These are phyloP conservation scores for Umbellularia californica DNA, from an alignment of 164 flowering plant species.

Conservation along the genomic window DNA sequence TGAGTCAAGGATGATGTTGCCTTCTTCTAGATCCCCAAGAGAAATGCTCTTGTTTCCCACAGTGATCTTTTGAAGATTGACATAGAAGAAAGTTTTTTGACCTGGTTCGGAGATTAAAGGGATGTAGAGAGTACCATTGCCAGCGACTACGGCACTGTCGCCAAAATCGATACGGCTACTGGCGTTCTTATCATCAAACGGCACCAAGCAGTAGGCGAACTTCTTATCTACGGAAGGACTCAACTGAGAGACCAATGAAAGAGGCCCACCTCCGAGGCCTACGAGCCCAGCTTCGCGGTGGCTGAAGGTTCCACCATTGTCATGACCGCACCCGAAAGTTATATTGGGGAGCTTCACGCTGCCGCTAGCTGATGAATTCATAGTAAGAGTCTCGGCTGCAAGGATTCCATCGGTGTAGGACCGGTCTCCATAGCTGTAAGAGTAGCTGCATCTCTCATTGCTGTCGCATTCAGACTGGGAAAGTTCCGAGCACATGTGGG, in stretches of 20 bases:
- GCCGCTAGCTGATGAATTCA: slow-evolving; percentile 17
- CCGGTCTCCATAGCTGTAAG: slow-evolving; percentile 27
- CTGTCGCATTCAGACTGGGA: too few species aligned
- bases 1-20: slow-evolving; percentile 52
- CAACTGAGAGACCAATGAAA: slow-evolving; percentile 38
- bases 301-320: slow-evolving; percentile 34
- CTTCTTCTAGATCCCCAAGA: slow-evolving; percentile 8
- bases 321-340: slow-evolving; percentile 46
- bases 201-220: slow-evolving; percentile 59
- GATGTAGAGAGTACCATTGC: slow-evolving; percentile 31
- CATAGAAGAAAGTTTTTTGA: slow-evolving; percentile 28
- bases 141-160: slow-evolving; percentile 21
- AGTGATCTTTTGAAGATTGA: slow-evolving; percentile 35
- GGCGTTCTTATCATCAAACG: neutral
- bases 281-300: slow-evolving; percentile 33
- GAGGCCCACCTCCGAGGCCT: slow-evolving; percentile 52
- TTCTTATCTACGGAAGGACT: slow-evolving; percentile 27
- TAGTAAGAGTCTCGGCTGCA: slow-evolving; percentile 35
- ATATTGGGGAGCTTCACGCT: slow-evolving; percentile 12
- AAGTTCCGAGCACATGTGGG: slow-evolving; percentile 21
- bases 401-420: slow-evolving; percentile 35
- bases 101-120: slow-evolving; percentile 16
- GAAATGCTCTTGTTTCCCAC: slow-evolving; percentile 29
- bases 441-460: slow-evolving; percentile 19
- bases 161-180: slow-evolving; percentile 37